Evolutionary conservation across 257 asterid species (phyloP).

Genomic region (Solanum virginianum): DNA sequence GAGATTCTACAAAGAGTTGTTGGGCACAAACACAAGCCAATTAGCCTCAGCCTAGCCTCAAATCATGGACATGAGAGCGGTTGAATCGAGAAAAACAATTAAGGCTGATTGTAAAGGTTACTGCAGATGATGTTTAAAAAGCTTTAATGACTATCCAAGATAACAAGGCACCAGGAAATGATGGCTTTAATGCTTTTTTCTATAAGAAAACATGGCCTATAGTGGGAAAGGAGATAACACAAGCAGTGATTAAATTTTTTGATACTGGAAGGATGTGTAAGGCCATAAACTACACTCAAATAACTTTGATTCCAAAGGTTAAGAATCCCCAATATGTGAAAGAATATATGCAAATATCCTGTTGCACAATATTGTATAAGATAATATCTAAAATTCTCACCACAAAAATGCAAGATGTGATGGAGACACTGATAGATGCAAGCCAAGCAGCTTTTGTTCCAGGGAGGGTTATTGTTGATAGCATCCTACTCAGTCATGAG

Average conservation of each 20-base stretch:
- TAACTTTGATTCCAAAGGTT: background rate
- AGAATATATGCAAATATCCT: background rate
- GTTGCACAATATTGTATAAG: background rate
- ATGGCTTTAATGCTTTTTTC: background rate
- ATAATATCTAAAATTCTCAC: background rate
- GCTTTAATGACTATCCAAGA: background rate
- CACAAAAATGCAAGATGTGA: no score
- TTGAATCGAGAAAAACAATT: background rate
- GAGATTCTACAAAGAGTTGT: background rate
- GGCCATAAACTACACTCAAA: background rate
- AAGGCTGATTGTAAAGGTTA: background rate
- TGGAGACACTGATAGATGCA: no score
- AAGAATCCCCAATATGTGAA: background rate
- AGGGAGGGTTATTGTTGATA: no score
- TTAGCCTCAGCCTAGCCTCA: background rate
- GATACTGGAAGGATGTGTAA: background rate
- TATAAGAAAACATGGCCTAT: background rate
- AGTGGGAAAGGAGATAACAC: background rate
- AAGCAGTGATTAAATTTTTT: background rate
- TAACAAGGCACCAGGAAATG: background rate
- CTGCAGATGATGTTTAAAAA: background rate
- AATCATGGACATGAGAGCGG: background rate
- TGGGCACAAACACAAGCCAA: background rate
- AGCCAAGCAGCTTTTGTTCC: no score
- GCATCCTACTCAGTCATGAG: no score